Evolutionary conservation across 2,329 filamentous ascomycete species (phyloP), one percentile per base, ranked within the genome.

Genomic region (Cephalotrichum gorgonifer): DNA sequence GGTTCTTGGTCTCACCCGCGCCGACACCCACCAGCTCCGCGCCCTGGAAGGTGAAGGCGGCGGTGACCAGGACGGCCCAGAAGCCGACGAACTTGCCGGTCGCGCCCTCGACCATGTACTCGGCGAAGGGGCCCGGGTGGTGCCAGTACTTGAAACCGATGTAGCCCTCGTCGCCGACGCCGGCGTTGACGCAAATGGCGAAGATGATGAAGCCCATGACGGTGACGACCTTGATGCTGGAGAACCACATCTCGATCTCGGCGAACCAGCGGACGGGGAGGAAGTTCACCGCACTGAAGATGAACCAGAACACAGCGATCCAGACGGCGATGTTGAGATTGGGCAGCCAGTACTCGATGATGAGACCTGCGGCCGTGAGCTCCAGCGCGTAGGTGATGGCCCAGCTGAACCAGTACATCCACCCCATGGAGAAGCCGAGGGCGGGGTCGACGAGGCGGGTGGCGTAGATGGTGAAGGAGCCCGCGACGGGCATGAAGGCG

Each of bases 351-450:
- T 84, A 89, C 61, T 88, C 80, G 53, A 89, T 85, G 50, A 89
- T 85, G 44, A 88, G 68, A 5, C 83, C 85, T 1, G 83, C 80
- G 0, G 83, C 83, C 0, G 80, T 85, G 35, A 89, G 70, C 60
- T 90, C 85, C 8, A 88, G 74, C 1, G 84, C 83, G 55, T 79
- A 86, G 0, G 85, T 88, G 50, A 84, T 79, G 17, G 80, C 74
- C 83, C 83, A 90, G 33, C 76, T 82, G 60, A 88, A 88, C 82
- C 83, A 90, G 65, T 90, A 90, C 52, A 87, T 81, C 85, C 85
- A 90, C 20, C 86, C 86, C 75, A 89, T 85, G 20, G 85, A 75
- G 57, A 89, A 89, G 7, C 84, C 85, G 44, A 88, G 69, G 50
- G 81, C 81, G 11, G 79, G 81, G 58, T 86, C 81, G 54, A 88